Base-by-base conservation (phyloP, 768 basidiomycete genomes). In the Royoungia palumana region DNA sequence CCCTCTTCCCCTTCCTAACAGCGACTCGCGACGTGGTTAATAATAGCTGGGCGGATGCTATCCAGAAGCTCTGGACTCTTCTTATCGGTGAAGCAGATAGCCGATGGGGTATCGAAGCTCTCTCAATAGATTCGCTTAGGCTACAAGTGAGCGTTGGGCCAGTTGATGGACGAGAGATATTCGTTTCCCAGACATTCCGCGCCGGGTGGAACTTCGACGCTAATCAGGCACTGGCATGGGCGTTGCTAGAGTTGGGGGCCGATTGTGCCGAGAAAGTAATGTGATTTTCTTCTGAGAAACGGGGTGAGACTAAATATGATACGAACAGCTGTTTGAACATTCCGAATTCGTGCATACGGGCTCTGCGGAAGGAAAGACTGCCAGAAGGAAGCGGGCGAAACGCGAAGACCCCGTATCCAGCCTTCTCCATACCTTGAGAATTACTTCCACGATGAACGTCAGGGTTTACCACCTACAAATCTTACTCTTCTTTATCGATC, bases 401-500 rank as follows among this genome's bases (percentile, higher is more conserved):
- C 56, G 76, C 12, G 80, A 83, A 52, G 80, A 82, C 54, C 84
- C 89, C 2, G 70, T 91, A 46, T 60, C 71, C 2, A 65, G 72
- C 16, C 68, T 91, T 17, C 70, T 91, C 10, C 58, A 70, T 42
- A 73, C 73, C 11, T 75, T 86, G 50, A 72, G 73, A 45, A 50
- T 62, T 9, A 38, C 51, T 48, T 16, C 54, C 65, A 4, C 61
- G 64, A 28, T 68, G 57, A 55, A 56, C 62, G 56, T 75, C 68
- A 57, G 69, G 63, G 52, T 77, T 70, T 70, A 79, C 55, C 72
- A 77, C 55, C 69, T 95, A 1, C 93, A 96, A 66, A 73, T 83
- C 10, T 72, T 96, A 4, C 79, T 94, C 20, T 96, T 97, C 71
- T 74, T 96, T 62, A 78, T 94, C 52, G 82, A 89, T 57, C 76